These are phyloP conservation scores for Potentilla sterilis DNA, from an alignment of 306 rosid species.

Conservation along the genomic window DNA sequence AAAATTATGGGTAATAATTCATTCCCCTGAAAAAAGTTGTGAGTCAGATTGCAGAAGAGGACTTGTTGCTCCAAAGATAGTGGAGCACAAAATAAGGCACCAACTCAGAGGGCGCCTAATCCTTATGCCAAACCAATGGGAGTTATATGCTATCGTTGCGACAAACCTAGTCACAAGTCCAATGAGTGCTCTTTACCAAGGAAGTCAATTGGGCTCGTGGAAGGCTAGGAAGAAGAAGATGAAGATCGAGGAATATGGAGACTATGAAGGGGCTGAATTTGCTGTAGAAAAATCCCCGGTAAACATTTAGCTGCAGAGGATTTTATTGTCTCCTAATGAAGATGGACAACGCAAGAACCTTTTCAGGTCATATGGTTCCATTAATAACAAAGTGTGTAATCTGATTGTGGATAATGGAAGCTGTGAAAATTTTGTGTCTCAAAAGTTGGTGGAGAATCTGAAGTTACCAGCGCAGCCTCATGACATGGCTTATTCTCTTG, in stretches of 20 bases:
- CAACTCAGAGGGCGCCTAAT: too few relatives aligned
- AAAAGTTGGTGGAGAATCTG: background rate
- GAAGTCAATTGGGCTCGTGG: too few relatives aligned
- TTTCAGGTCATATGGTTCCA: background rate
- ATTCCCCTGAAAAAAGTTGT: too few relatives aligned
- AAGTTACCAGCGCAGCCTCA: background rate
- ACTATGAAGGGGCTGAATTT: background rate
- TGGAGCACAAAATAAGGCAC: too few relatives aligned
- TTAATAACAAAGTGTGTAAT: background rate
- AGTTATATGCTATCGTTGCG: too few relatives aligned
- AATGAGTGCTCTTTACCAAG: too few relatives aligned
- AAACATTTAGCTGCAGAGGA: background rate
- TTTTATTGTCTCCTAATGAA: background rate
- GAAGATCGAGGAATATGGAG: background rate
- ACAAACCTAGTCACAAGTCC: too few relatives aligned
- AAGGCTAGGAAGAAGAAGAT: background rate
- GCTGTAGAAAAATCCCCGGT: background rate
- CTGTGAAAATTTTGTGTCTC: background rate
- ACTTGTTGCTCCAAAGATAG: too few relatives aligned
- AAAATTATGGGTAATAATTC: too few relatives aligned
- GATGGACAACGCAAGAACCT: background rate
- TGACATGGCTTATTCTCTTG: accelerated
- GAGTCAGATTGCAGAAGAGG: too few relatives aligned
- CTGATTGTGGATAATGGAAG: background rate
- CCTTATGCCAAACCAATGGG: too few relatives aligned